These are phyloP conservation scores for Lentinula aciculospora DNA, from an alignment of 768 basidiomycete species.

Conservation along the genomic window DNA sequence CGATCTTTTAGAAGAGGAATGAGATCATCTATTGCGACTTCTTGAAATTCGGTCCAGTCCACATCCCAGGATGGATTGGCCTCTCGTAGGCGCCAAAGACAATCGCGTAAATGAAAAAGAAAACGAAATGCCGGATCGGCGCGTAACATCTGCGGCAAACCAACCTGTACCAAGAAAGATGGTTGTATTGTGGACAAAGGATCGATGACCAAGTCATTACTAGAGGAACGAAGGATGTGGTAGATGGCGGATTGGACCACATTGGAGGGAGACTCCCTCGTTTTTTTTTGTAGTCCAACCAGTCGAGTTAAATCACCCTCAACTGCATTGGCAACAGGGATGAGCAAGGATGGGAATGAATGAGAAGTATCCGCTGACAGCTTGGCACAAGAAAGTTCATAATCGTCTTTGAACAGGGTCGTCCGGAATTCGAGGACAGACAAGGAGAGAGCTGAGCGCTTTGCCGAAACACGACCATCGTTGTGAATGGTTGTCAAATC, in stretches of 20 bases:
- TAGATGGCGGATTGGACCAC: slow-evolving; percentile 36
- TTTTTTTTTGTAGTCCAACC: slow-evolving; percentile 14
- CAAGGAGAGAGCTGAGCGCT: background rate
- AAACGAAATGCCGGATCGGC: slow-evolving; percentile 70
- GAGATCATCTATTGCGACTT: slow-evolving; percentile 24
- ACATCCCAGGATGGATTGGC: slow-evolving; percentile 17
- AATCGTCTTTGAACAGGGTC: background rate
- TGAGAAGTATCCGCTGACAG: background rate
- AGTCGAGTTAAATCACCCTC: slow-evolving; percentile 16
- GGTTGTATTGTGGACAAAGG: slow-evolving; percentile 81
- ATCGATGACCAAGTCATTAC: slow-evolving; percentile 50
- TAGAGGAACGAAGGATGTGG: slow-evolving; percentile 46
- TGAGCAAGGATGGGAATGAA: background rate
- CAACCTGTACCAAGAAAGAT: slow-evolving; percentile 76
- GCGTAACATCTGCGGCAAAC: slow-evolving; percentile 61
- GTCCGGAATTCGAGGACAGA: background rate
- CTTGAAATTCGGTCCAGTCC: background rate
- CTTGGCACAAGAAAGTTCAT: background rate
- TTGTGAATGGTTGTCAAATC: background rate
- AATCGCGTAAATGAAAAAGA: slow-evolving; percentile 71
- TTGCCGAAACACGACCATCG: background rate
- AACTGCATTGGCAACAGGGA: background rate
- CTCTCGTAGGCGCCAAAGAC: slow-evolving; percentile 38
- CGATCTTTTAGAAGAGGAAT: slow-evolving; percentile 31
- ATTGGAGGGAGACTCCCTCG: slow-evolving; percentile 23